These are phyloP conservation scores for Melaleuca alternifolia DNA, from an alignment of 345 rosid genomes.

Conservation along the genomic window DNA sequence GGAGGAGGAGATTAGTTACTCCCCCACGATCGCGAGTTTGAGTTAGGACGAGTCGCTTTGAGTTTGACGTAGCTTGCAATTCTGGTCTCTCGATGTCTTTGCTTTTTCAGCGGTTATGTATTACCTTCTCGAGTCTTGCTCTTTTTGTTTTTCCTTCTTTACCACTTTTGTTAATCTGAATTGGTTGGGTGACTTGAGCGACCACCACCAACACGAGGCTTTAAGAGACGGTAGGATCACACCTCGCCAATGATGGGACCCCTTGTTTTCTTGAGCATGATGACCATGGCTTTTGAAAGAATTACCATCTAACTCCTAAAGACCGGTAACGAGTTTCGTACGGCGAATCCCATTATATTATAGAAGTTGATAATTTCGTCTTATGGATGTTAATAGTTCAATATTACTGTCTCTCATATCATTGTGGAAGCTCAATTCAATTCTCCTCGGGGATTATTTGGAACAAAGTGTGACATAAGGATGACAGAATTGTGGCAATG, in stretches of 20 bases:
- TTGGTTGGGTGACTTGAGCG: background rate
- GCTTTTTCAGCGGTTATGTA: background rate
- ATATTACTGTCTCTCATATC: background rate
- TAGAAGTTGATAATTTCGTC: background rate
- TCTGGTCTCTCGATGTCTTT: background rate
- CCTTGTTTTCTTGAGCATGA: background rate
- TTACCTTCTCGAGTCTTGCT: background rate
- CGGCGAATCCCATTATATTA: background rate
- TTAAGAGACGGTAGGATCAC: background rate
- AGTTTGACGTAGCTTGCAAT: conserved; percentile 31
- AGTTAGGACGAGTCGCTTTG: background rate
- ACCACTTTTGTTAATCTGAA: background rate
- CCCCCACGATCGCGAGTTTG: background rate
- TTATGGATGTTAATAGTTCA: background rate
- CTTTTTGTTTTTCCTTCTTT: background rate
- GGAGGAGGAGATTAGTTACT: background rate
- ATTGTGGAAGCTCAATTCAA: fast-evolving
- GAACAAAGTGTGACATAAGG: fast-evolving
- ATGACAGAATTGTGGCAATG: background rate
- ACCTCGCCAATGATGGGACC: background rate
- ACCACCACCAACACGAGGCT: background rate
- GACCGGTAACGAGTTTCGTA: background rate
- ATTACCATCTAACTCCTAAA: background rate
- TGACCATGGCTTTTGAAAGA: background rate
- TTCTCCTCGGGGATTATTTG: background rate